Conservation (phyloP, 2,329 filamentous ascomycete genomes). For the Aspergillus calidoustus region DNA sequence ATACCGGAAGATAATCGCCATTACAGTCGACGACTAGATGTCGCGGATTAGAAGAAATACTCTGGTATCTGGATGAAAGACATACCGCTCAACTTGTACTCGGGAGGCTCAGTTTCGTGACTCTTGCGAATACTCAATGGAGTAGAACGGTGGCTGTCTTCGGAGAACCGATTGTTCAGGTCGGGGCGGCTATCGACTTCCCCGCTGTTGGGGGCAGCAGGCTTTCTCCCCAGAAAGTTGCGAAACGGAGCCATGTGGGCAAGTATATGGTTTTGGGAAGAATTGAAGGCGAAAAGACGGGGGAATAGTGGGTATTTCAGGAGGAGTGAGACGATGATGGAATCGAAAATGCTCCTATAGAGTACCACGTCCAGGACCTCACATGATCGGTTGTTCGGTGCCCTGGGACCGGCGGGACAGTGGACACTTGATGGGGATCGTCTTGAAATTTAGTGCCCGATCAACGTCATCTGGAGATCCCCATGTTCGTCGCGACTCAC, state of each 20-base stretch:
- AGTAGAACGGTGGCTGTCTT: conserved; percentile 49
- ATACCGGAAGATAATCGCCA: conserved; percentile 90
- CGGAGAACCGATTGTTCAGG: conserved; percentile 57
- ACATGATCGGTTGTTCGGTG: conserved; percentile 15
- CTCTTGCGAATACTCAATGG: conserved; percentile 64
- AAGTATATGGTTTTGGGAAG: not conserved
- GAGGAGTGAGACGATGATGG: not conserved
- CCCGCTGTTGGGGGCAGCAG: conserved; percentile 48
- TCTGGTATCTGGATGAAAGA: conserved; percentile 2
- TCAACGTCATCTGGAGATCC: not conserved
- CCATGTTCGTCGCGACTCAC: not conserved
- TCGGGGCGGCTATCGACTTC: conserved; percentile 51
- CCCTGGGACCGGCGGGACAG: not conserved
- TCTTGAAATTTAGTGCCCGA: conserved; percentile 9
- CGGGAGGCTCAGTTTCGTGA: conserved; percentile 69
- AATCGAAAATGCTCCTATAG: conserved; percentile 3
- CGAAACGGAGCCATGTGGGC: conserved; percentile 67
- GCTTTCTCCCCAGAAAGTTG: conserved; percentile 70
- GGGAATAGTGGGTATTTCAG: not conserved
- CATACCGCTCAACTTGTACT: conserved; percentile 82
- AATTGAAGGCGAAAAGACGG: not conserved
- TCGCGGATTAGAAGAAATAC: conserved; percentile 30
- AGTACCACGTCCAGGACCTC: conserved; percentile 10
- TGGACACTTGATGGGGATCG: conserved; percentile 6
- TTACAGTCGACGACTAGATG: conserved; percentile 88